phyloP scores from a whole-genome alignment of 1,284 basidiomycete species.

The Irpex rosettiformis region DNA sequence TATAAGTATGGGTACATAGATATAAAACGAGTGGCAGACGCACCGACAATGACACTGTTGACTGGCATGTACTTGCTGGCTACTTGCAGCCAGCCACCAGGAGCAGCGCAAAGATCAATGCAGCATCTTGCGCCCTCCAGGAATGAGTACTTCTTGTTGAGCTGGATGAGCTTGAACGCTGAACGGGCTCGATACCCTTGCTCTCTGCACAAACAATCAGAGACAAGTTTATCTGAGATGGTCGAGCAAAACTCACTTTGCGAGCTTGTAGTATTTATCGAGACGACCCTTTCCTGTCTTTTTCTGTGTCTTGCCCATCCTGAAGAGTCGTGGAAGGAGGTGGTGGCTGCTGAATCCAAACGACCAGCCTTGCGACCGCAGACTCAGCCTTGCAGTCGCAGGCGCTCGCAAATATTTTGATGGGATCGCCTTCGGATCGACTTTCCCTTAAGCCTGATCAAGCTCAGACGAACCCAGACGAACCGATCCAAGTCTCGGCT shows the following conservation, averaged over 20 bases:
- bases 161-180: constrained; percentile 98
- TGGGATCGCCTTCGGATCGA: neutral
- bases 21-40: constrained; percentile 27
- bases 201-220: constrained; percentile 52
- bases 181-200: constrained; percentile 99
- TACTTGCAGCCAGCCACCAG: constrained; percentile 99
- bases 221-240: neutral
- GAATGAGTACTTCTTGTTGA: constrained; percentile 98
- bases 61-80: constrained; percentile 98
- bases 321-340: constrained; percentile 4
- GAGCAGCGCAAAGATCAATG: constrained; percentile 98
- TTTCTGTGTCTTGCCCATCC: constrained; percentile 79
- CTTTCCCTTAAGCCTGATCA: constrained; percentile 1
- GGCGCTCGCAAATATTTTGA: constrained; percentile 12
- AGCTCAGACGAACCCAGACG: neutral
- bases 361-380: too few species aligned
- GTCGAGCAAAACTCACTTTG: constrained; percentile 57
- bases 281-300: constrained; percentile 94
- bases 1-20: constrained; percentile 2
- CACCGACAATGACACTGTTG: constrained; percentile 93
- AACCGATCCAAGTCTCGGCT: constrained; percentile 2
- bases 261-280: constrained; percentile 94
- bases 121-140: constrained; percentile 90
- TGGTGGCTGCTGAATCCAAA: constrained; percentile 3
- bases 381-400: neutral